Conservation (phyloP, 164 flowering plant genomes). For the Annona cherimola region DNA sequence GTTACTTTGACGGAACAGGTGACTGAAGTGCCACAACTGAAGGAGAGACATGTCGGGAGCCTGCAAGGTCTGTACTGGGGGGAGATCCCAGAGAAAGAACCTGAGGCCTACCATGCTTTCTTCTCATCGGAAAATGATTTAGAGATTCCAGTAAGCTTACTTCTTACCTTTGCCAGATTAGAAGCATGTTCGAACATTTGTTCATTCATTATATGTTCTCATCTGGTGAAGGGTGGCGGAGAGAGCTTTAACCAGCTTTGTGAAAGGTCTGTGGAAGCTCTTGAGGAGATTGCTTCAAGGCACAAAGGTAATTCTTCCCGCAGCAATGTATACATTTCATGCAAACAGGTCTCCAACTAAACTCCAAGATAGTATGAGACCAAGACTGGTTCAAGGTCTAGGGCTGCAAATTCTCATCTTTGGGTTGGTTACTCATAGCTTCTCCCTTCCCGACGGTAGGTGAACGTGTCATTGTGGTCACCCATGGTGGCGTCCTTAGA, state of each 20-base stretch:
- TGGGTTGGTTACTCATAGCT: not conserved
- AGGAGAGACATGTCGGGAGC: conserved; percentile 30
- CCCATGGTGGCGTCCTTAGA: conserved; percentile 27
- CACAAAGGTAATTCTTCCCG: conserved; percentile 18
- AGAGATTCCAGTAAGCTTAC: conserved; percentile 20
- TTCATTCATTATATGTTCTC: not conserved
- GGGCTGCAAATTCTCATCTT: not conserved
- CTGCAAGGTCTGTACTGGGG: conserved; percentile 25
- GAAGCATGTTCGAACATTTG: not conserved
- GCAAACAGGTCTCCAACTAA: not conserved
- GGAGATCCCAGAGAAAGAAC: conserved; percentile 27
- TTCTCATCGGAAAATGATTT: conserved; percentile 24
- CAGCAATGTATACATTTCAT: not conserved
- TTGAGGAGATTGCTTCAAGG: conserved; percentile 26
- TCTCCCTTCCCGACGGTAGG: conserved; percentile 1
- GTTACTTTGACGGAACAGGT: conserved; percentile 9
- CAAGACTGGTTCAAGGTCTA: too few relatives aligned
- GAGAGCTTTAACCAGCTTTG: conserved; percentile 29
- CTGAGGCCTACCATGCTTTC: conserved; percentile 29
- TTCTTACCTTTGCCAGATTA: not conserved
- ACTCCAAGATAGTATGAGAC: not conserved
- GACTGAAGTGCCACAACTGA: conserved; percentile 23
- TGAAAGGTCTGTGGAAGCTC: conserved; percentile 27
- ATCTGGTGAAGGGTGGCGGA: conserved; percentile 25
- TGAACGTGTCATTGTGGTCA: conserved; percentile 26